These are phyloP conservation scores for Ammopiptanthus mongolicus DNA, from an alignment of 306 rosid species.

Conservation along the genomic window DNA sequence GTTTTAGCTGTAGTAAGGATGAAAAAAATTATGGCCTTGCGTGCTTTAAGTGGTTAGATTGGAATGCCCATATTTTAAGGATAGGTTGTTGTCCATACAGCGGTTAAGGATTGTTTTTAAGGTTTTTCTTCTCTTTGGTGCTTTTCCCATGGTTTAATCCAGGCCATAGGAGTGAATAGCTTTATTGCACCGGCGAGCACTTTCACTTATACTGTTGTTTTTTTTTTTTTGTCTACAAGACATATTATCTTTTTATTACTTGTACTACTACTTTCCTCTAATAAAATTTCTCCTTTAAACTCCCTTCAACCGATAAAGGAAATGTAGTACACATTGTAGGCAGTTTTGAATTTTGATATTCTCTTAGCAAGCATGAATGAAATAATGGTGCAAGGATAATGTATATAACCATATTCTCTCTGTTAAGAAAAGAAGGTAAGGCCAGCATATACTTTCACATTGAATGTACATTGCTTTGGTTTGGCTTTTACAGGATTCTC, in stretches of 20 bases:
- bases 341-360: neutral
- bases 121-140: neutral
- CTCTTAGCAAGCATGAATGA: neutral
- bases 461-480: slow-evolving; percentile 9
- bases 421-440: neutral
- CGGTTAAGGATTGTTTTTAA: neutral
- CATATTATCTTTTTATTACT: neutral
- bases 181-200: neutral
- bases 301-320: neutral
- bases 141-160: neutral
- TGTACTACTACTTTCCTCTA: neutral
- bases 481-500: slow-evolving; percentile 67
- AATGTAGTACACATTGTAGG: neutral
- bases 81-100: neutral
- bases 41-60: neutral
- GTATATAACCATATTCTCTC: neutral
- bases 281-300: neutral
- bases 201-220: neutral
- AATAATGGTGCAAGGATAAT: slow-evolving; percentile 4
- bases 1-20: neutral
- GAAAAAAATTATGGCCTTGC: neutral
- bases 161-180: neutral
- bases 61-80: neutral
- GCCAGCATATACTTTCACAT: neutral
- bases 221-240: neutral